Evolutionary conservation across 805 yeast genomes (phyloP).

Genomic region (Kodamaea jinghongensis): DNA sequence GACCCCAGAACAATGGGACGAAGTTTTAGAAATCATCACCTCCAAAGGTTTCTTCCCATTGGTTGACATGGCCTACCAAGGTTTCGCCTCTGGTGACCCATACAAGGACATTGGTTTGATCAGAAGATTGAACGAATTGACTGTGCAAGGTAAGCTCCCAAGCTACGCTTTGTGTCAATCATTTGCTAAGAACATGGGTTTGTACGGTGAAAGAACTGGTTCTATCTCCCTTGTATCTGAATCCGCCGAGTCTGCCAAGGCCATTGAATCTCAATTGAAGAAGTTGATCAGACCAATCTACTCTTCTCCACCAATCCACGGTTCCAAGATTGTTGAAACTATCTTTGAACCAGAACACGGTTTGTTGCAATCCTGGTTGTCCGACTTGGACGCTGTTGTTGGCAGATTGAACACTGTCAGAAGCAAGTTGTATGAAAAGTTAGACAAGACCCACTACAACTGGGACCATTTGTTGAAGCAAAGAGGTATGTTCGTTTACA

Average conservation of each 20-base stretch:
- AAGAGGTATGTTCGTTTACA: conserved; percentile 95
- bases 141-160: conserved; percentile 48
- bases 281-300: conserved; percentile 80
- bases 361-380: conserved; percentile 71
- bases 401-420: conserved; percentile 76
- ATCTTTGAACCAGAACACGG: conserved; percentile 56
- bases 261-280: conserved; percentile 77
- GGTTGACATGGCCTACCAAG: conserved; percentile 94
- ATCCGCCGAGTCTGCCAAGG: conserved; percentile 47
- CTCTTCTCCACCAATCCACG: conserved; percentile 94
- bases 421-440: conserved; percentile 54
- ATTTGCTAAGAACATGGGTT: conserved; percentile 49
- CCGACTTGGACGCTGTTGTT: conserved; percentile 76
- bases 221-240: conserved; percentile 67
- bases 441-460: conserved; percentile 59
- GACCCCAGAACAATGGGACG: conserved; percentile 73
- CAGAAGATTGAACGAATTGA: conserved; percentile 44
- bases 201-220: conserved; percentile 63
- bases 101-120: conserved; percentile 60
- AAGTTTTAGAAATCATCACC: conserved; percentile 62
- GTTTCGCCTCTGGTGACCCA: conserved; percentile 84
- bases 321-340: conserved; percentile 82
- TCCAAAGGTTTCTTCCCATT: conserved; percentile 67
- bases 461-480: conserved; percentile 89
- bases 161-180: conserved; percentile 54